phyloP scores from a whole-genome alignment of 2,329 filamentous ascomycete genomes.

The Colletotrichum sp. region DNA sequence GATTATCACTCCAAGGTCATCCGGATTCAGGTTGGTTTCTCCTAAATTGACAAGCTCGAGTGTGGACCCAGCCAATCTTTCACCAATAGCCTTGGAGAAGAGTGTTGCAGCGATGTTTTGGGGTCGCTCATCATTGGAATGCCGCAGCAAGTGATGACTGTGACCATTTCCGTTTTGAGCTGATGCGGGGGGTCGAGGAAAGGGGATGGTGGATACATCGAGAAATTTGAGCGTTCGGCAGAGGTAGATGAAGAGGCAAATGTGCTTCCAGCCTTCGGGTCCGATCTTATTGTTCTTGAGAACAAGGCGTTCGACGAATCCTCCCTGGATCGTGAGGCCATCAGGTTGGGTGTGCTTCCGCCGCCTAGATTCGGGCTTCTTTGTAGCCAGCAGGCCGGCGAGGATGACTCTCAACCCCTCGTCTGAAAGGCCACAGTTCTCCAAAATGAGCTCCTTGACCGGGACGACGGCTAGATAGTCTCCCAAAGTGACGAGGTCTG shows the following conservation, averaged over 20 bases:
- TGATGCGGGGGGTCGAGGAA: constrained; percentile 54
- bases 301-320: constrained; percentile 84
- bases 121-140: constrained; percentile 30
- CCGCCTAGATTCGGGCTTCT: constrained; percentile 64
- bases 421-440: constrained; percentile 86
- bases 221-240: constrained; percentile 85
- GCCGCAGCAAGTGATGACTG: constrained; percentile 31
- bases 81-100: constrained; percentile 76
- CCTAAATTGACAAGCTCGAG: constrained; percentile 86
- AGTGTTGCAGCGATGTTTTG: constrained; percentile 48
- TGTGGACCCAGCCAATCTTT: constrained; percentile 75
- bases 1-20: constrained; percentile 77
- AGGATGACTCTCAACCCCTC: constrained; percentile 87
- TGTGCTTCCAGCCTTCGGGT: constrained; percentile 87
- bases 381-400: constrained; percentile 83
- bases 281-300: constrained; percentile 94
- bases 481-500: constrained; percentile 85
- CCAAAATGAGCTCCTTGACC: constrained; percentile 82
- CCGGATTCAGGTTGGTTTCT: constrained; percentile 74
- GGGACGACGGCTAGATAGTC: constrained; percentile 96
- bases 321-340: constrained; percentile 57
- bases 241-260: constrained; percentile 89
- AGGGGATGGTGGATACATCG: constrained; percentile 84
- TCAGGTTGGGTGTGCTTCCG: constrained; percentile 45
- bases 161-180: constrained; percentile 27